phyloP scores from a whole-genome alignment of 768 basidiomycete species.

The Kwoniella europaea region DNA sequence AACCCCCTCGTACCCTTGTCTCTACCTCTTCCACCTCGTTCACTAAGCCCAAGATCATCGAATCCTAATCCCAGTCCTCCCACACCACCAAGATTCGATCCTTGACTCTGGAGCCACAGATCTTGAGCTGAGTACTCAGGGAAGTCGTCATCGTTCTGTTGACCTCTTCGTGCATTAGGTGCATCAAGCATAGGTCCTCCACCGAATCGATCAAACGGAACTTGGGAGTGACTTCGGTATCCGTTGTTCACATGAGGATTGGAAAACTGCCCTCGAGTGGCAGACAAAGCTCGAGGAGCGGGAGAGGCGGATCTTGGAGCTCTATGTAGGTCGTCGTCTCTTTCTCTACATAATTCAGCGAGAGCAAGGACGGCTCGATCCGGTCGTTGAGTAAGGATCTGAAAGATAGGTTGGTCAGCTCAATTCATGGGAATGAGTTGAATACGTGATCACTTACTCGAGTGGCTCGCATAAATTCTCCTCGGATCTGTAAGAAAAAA shows the following conservation, averaged over 20 bases:
- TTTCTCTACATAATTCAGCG: slow-evolving; percentile 89
- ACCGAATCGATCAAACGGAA: slow-evolving; percentile 51
- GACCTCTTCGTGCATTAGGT: slow-evolving; percentile 30
- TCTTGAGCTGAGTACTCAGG: slow-evolving; percentile 51
- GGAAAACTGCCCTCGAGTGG: slow-evolving; percentile 37
- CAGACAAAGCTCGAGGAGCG: slow-evolving; percentile 47
- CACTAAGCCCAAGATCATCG: slow-evolving; percentile 26
- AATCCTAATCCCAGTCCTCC: slow-evolving; percentile 42
- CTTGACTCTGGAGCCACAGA: slow-evolving; percentile 55
- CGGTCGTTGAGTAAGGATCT: slow-evolving; percentile 78
- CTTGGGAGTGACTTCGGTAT: slow-evolving; percentile 49
- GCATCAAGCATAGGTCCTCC: slow-evolving; percentile 33
- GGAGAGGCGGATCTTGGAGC: slow-evolving; percentile 58
- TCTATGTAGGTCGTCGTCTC: slow-evolving; percentile 63
- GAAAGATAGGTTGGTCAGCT: slow-evolving; percentile 35
- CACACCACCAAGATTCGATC: slow-evolving; percentile 48
- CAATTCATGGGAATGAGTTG: neutral
- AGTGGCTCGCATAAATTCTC: slow-evolving; percentile 96
- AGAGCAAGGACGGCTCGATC: slow-evolving; percentile 80
- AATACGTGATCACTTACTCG: slow-evolving; percentile 40
- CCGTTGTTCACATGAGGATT: slow-evolving; percentile 42
- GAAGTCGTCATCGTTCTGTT: slow-evolving; percentile 40
- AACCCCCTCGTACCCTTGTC: slow-evolving; percentile 48
- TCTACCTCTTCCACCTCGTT: slow-evolving; percentile 37
- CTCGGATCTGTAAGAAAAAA: slow-evolving; percentile 73